phyloP scores from a whole-genome alignment of 306 rosid genomes.

The Abrus pulchellus region DNA sequence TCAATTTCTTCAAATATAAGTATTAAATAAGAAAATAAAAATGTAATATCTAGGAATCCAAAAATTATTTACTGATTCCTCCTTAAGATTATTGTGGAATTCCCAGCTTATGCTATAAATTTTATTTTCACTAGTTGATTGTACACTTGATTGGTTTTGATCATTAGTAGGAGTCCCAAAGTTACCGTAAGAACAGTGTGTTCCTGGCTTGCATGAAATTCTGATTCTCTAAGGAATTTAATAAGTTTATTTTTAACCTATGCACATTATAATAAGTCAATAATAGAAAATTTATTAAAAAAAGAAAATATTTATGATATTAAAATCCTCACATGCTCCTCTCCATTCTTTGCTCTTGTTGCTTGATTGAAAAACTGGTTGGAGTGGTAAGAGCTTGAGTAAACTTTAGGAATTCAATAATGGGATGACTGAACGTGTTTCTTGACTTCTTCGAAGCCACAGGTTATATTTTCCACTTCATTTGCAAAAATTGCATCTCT shows the following conservation, averaged over 20 bases:
- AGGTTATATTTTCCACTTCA: neutral
- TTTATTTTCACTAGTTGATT: too few species aligned
- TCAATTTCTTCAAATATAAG: neutral
- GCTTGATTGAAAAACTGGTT: conserved; percentile 4
- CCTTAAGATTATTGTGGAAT: neutral
- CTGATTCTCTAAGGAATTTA: too few species aligned
- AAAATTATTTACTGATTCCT: neutral
- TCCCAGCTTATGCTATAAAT: too few species aligned
- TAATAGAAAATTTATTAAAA: too few species aligned
- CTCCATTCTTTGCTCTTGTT: neutral
- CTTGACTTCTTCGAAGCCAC: neutral
- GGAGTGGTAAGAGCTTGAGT: neutral
- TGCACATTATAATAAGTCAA: too few species aligned
- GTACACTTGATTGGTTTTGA: too few species aligned
- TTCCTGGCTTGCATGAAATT: too few species aligned
- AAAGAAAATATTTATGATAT: too few species aligned
- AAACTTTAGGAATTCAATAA: neutral
- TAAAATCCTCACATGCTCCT: neutral
- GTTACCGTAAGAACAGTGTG: too few species aligned
- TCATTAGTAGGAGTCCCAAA: too few species aligned
- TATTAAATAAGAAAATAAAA: neutral
- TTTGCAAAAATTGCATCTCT: conserved; percentile 16
- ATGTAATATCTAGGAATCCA: too few species aligned
- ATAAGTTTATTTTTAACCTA: too few species aligned
- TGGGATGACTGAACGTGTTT: neutral